Base-by-base conservation (phyloP, 2,329 filamentous ascomycete genomes). In the Cercospora zeina region DNA sequence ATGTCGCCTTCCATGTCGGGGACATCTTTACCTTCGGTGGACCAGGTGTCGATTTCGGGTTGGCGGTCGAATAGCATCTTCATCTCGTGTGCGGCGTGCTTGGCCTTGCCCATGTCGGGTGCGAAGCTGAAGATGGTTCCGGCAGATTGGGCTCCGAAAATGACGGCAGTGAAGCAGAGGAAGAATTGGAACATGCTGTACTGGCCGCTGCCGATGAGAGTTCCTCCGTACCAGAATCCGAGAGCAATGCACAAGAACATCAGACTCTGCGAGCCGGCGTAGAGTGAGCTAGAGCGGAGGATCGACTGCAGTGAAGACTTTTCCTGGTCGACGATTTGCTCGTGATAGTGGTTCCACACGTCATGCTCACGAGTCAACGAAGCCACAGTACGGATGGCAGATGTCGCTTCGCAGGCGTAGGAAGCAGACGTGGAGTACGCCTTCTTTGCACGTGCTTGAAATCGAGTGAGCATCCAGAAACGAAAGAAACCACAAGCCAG, bases 191-290 rank as follows among this genome's bases (percentile, higher is more conserved):
- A 93, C 70, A 91, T 82, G 67, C 77, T 75, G 75, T 95, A 93
- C 73, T 96, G 89, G 53, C 77, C 72, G 61, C 83, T 83, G 21
- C 83, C 87, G 58, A 96, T 88, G 33, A 95, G 80, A 0, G 83
- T 89, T 30, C 91, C 90, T 64, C 92, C 92, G 71, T 95, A 96
- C 91, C 91, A 97, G 80, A 97, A 97, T 1, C 89, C 91, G 3
- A 97, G 85, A 0, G 92, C 92, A 63, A 95, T 88, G 68, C 88
- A 91, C 51, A 92, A 81, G 78, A 96, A 96, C 64, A 90, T 85
- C 62, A 96, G 79, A 0, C 89, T 92, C 77, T 97, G 93, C 0
- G 91, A 90, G 1, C 87, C 84, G 0, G 93, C 91, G 72, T 96
- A 97, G 4, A 97, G 84, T 1, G 83, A 74, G 10, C 90, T 93